A percentile compares a stretch with the other conserved stretches of the same genome.
Evolutionary conservation across 495 filamentous ascomycete species (phyloP).

Genomic region (Podospora pseudocomata): DNA sequence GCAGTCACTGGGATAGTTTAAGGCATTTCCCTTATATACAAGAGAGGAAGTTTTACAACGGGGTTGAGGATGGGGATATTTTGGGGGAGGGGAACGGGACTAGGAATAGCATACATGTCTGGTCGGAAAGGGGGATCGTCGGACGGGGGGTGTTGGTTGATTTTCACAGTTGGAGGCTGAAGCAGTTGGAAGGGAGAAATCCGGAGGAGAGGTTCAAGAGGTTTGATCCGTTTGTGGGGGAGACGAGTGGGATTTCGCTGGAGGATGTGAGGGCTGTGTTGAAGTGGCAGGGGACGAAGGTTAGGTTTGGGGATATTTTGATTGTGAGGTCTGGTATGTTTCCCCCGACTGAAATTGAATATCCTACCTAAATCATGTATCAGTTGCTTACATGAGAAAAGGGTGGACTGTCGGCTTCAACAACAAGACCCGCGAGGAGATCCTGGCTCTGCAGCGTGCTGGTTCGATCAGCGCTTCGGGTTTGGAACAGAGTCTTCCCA

Average conservation of each 20-base stretch:
- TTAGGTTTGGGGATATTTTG: constrained; percentile 54
- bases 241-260: constrained; percentile 38
- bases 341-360: background rate
- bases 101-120: constrained; percentile 22
- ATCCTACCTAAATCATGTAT: too few species aligned
- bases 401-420: constrained; percentile 45
- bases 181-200: constrained; percentile 14
- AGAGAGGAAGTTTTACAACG: background rate
- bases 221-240: constrained; percentile 40
- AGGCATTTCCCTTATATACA: background rate
- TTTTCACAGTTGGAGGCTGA: constrained; percentile 49
- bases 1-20: background rate
- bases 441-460: constrained; percentile 31
- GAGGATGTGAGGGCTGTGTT: constrained; percentile 46
- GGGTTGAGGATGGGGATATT: background rate
- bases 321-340: constrained; percentile 46
- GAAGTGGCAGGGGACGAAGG: constrained; percentile 44
- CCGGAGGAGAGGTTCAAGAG: constrained; percentile 4
- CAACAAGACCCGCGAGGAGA: constrained; percentile 27
- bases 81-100: background rate
- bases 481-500: constrained; percentile 46
- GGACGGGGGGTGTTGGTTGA: constrained; percentile 58
- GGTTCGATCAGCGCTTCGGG: constrained; percentile 46
- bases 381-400: background rate
- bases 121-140: constrained; percentile 52